Evolutionary conservation across 176 grass and related monocot species (phyloP).

Genomic region (Eleusine indica): DNA sequence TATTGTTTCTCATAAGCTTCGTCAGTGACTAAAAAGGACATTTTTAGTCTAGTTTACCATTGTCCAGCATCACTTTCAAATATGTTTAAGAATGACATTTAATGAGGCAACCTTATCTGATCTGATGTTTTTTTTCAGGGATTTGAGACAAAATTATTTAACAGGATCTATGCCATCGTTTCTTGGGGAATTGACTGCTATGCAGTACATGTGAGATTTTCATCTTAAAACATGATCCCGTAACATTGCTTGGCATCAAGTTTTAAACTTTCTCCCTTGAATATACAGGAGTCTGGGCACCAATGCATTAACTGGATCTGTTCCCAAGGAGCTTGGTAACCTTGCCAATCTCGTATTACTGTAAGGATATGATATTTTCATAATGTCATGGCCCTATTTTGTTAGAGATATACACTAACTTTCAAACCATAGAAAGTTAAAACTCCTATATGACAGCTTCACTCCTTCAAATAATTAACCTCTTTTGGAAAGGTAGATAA

Average conservation of each 20-base stretch:
- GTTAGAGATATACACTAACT: no score
- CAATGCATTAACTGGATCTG: constrained; percentile 83
- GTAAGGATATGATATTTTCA: constrained; percentile 45
- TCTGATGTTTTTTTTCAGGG: constrained; percentile 55
- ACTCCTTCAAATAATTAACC: not conserved
- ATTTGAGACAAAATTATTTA: constrained; percentile 64
- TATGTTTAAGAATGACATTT: not conserved
- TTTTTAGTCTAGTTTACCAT: no score
- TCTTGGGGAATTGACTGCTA: constrained; percentile 57
- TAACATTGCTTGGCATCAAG: not conserved
- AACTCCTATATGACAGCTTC: not conserved
- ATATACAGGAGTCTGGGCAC: constrained; percentile 49
- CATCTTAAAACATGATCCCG: not conserved
- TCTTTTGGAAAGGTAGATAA: not conserved
- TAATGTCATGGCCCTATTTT: not conserved
- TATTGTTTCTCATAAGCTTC: not conserved
- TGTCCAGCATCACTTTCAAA: no score
- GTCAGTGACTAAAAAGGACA: no score
- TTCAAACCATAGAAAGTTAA: not conserved
- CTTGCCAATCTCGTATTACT: constrained; percentile 51
- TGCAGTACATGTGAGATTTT: constrained; percentile 72
- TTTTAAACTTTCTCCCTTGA: constrained; percentile 22
- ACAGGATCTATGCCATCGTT: constrained; percentile 75
- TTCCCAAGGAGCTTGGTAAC: constrained; percentile 85
- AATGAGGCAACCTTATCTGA: not conserved